Base-by-base conservation (phyloP, 768 basidiomycete genomes). In the Boletellus emodensis region DNA sequence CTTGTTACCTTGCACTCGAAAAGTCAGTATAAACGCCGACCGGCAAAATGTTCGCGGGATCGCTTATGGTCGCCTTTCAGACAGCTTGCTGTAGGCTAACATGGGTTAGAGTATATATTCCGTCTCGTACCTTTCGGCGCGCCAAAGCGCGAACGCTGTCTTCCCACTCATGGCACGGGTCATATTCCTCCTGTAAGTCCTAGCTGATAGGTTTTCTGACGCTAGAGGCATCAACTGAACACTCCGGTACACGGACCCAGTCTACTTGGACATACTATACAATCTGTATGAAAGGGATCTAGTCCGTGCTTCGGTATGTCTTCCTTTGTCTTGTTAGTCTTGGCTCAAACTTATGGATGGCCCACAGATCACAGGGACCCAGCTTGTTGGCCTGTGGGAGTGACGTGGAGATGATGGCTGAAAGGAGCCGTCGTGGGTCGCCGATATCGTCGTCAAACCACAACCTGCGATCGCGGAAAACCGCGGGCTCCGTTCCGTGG, bases 21-120 rank as follows among this genome's bases (percentile, higher is more conserved):
- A 41, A 42, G 48, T 54, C 50, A 35, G 51, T 40, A 39, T 51
- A 44, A 57, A 59, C 42, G 40, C 61, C 61, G 64, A 49, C 54
- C 59, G 64, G 59, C 49, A 61, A 64, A 49, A 63, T 46, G 56
- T 57, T 65, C 64, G 64, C 64, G 64, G 64, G 64, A 65, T 62
- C 64, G 64, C 64, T 65, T 63, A 56, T 28, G 20, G 0, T 42
- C 3, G 20, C 36, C 34, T 48, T 55, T 42, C 48, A 34, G 33
- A 40, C 37, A 22, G 42, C 14, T 44, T 44, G 40, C 20, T 38
- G 20, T 26, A 26, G n/a, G 30, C 45, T n/a, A 30, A 28, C 30
- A 40, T 50, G 43, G 43, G 13, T 17, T 14, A 30, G 41, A 24
- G 39, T 46, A 48, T 44, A 40, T 46, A 44, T 26, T 20, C 30